Evolutionary conservation across 768 basidiomycete genomes (phyloP).

Genomic region (Boletellus emodensis): DNA sequence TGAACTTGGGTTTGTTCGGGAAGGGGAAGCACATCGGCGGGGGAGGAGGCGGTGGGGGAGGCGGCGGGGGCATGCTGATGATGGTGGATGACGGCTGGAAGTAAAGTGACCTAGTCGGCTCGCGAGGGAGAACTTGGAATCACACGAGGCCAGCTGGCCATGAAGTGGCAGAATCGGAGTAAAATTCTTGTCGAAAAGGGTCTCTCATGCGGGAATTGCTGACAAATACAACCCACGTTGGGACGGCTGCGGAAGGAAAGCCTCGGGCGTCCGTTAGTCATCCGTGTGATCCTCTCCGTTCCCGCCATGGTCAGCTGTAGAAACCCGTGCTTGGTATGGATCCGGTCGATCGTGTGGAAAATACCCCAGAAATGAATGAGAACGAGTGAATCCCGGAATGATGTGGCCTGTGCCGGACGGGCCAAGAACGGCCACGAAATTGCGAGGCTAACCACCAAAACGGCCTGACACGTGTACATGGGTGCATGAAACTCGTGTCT

Average conservation of each 20-base stretch:
- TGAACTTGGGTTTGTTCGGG: constrained; percentile 26
- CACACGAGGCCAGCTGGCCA: constrained; percentile 29
- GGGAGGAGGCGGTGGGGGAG: constrained; percentile 45
- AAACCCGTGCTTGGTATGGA: constrained; percentile 9
- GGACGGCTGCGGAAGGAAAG: constrained; percentile 18
- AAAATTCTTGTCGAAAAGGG: constrained; percentile 21
- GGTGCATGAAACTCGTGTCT: constrained; percentile 17
- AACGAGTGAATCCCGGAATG: not conserved
- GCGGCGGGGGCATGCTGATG: constrained; percentile 45
- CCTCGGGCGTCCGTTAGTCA: constrained; percentile 13
- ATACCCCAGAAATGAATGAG: not conserved
- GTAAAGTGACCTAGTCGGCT: constrained; percentile 17
- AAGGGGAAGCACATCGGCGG: constrained; percentile 64
- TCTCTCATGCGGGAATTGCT: constrained; percentile 14
- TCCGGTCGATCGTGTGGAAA: constrained; percentile 8
- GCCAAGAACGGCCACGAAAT: constrained; percentile 3
- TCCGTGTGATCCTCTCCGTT: constrained; percentile 20
- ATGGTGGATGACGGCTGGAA: constrained; percentile 13
- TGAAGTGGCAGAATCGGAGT: constrained; percentile 13
- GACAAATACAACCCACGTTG: constrained; percentile 23
- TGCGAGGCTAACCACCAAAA: constrained; percentile 11
- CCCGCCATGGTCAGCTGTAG: constrained; percentile 14
- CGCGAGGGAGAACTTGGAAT: constrained; percentile 13
- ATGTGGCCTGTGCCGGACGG: not conserved
- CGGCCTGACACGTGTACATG: constrained; percentile 20